phyloP scores from a whole-genome alignment of 2,329 filamentous ascomycete genomes.

The Phialocephala subalpina region DNA sequence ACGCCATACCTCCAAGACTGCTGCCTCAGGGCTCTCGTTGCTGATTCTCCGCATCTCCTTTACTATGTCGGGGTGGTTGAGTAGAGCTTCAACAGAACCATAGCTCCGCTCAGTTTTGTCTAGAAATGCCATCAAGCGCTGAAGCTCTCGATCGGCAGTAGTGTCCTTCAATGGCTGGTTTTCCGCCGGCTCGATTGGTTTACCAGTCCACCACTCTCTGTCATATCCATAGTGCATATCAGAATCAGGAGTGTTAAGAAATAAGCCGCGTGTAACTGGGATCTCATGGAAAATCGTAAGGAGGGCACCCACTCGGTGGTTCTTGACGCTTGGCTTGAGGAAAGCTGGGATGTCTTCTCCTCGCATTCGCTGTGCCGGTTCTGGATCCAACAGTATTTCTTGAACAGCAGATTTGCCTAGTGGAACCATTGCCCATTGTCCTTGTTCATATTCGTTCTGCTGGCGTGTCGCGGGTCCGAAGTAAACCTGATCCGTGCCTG shows the following conservation, averaged over 20 bases:
- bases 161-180: slow-evolving; percentile 13
- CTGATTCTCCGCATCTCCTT: slow-evolving; percentile 10
- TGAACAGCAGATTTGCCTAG: slow-evolving; percentile 40
- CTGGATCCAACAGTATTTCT: slow-evolving; percentile 43
- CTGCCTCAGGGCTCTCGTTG: slow-evolving; percentile 37
- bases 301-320: slow-evolving; percentile 56
- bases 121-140: slow-evolving; percentile 69
- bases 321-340: slow-evolving; percentile 52
- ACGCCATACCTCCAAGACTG: slow-evolving; percentile 39
- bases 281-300: slow-evolving; percentile 68
- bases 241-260: slow-evolving; percentile 54
- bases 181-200: slow-evolving; percentile 49
- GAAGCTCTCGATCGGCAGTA: slow-evolving; percentile 56
- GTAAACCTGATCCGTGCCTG: slow-evolving; percentile 48
- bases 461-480: slow-evolving; percentile 68
- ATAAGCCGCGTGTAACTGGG: slow-evolving; percentile 62
- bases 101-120: slow-evolving; percentile 67
- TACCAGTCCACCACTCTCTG: slow-evolving; percentile 68
- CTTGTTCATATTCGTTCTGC: slow-evolving; percentile 65
- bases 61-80: slow-evolving; percentile 39
- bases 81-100: slow-evolving; percentile 60
- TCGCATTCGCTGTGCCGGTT: slow-evolving; percentile 52
- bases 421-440: slow-evolving; percentile 67
- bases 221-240: slow-evolving; percentile 61
- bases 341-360: slow-evolving; percentile 59